Base-by-base conservation (phyloP, 352 stramenopile genomes). In the Elongisporangium senticosum region DNA sequence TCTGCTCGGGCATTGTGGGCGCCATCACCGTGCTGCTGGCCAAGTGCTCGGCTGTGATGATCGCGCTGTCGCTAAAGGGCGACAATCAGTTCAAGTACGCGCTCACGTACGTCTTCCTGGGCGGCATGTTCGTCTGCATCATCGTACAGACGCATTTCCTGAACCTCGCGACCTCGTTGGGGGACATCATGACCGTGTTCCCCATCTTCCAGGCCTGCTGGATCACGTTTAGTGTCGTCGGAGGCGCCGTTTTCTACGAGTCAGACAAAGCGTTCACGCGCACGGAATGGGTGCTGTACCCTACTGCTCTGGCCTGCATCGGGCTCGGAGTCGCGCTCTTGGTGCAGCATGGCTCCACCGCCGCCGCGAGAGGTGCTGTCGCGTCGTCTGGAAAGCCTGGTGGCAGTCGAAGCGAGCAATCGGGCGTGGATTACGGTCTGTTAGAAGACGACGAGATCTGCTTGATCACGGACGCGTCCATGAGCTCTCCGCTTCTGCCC, bases 161-260 rank as follows among this genome's bases (percentile, higher is more conserved):
- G 55, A 95, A 95, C 60, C 80, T 93, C 69, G 86, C 86, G 6
- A 95, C 83, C 49, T 59, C 84, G 11, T 59, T 93, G 49, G 86
- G 86, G 14, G 83, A 95, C 61, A 93, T 90, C 66, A 94, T 95
- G 84, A 95, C 84, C 13, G 86, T 95, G 39, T 95, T 92, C 55
- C 86, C 86, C 19, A 91, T 90, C 64, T 95, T 95, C 60, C 86
- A 95, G 59, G 82, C 84, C 28, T 92, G 75, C 57, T 95, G 86
- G 86, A 95, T 95, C 61, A 89, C 78, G 24, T 95, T 95, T 52
- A 93, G 83, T 49, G 86, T 95, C 26, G 73, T 95, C 48, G 86
- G 86, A 7, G 86, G 86, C 10, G 83, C 83, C 5, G 74, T 95
- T 3, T 95, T 95, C 47, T 95, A 95, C 64, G 82, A 92, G 49